These are phyloP conservation scores for Trichoderma afroharzianum DNA, from an alignment of 2,329 filamentous ascomycete species.

Conservation along the genomic window DNA sequence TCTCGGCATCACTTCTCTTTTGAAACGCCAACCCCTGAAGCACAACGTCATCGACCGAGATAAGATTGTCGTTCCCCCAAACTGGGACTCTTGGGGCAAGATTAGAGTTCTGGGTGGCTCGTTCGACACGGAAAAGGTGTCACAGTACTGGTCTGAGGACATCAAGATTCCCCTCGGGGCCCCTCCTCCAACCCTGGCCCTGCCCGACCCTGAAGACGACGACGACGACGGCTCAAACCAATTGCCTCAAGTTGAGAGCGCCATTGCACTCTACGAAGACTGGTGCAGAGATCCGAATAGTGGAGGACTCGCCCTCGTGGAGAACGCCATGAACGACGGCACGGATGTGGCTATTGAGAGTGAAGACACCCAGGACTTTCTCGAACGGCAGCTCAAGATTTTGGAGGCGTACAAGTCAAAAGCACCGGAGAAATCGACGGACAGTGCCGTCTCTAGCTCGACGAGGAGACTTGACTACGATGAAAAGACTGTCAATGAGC, in stretches of 20 bases:
- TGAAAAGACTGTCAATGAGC: slow-evolving; percentile 60
- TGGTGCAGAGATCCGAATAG: slow-evolving; percentile 73
- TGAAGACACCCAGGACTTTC: slow-evolving; percentile 71
- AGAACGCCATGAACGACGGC: slow-evolving; percentile 38
- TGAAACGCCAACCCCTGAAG: slow-evolving; percentile 75
- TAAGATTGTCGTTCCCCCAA: slow-evolving; percentile 89
- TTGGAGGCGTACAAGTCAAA: slow-evolving; percentile 64
- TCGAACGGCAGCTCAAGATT: slow-evolving; percentile 68
- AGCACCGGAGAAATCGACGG: slow-evolving; percentile 43
- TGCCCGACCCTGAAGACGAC: slow-evolving; percentile 23
- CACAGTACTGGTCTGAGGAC: slow-evolving; percentile 80
- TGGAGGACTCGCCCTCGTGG: slow-evolving; percentile 46
- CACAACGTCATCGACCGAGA: slow-evolving; percentile 91
- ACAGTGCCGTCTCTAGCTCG: slow-evolving; percentile 24
- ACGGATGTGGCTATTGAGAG: slow-evolving; percentile 34
- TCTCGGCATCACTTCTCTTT: slow-evolving; percentile 77
- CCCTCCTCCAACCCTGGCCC: slow-evolving; percentile 26
- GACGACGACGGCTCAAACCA: slow-evolving; percentile 2
- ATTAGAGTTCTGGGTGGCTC: slow-evolving; percentile 87
- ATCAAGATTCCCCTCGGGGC: slow-evolving; percentile 55
- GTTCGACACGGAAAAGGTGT: slow-evolving; percentile 86
- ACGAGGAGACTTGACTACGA: slow-evolving; percentile 33
- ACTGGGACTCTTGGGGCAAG: slow-evolving; percentile 99
- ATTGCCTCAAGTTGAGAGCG: slow-evolving; percentile 45
- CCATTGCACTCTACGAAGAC: slow-evolving; percentile 72